Percentiles rank a stretch among this genome's conserved stretches.
Evolutionary conservation across 345 rosid species (phyloP).

Genomic region (Aquilaria malaccensis): DNA sequence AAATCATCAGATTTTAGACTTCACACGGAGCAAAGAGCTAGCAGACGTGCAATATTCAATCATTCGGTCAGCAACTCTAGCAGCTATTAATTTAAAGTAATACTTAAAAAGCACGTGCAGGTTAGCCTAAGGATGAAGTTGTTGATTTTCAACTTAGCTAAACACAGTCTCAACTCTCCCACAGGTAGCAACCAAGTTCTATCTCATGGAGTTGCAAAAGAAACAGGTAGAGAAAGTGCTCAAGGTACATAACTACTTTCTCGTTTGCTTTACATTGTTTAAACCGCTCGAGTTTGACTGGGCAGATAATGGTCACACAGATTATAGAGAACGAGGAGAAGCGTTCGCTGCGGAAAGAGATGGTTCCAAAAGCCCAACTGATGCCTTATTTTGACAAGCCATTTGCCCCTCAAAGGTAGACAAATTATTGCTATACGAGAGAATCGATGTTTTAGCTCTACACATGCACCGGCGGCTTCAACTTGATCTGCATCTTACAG

Average conservation of each 20-base stretch:
- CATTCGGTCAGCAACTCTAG: constrained; percentile 40
- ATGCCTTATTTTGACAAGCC: constrained; percentile 84
- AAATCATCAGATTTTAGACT: constrained; percentile 63
- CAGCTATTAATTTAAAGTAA: neutral
- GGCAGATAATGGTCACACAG: constrained; percentile 19
- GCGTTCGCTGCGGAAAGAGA: constrained; percentile 62
- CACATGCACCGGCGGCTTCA: constrained; percentile 5
- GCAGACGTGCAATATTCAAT: constrained; percentile 79
- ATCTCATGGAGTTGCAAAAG: constrained; percentile 42
- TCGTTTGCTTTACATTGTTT: neutral
- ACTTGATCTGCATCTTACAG: constrained; percentile 15
- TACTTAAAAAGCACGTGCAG: no score
- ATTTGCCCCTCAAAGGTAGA: constrained; percentile 68
- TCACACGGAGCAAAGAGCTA: constrained; percentile 75
- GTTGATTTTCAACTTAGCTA: neutral
- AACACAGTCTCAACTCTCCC: neutral
- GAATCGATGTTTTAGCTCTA: neutral
- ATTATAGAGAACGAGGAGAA: constrained; percentile 75
- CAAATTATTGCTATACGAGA: neutral
- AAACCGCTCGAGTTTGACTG: neutral
- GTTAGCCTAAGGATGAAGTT: no score
- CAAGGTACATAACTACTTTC: constrained; percentile 31
- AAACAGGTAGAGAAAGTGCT: constrained; percentile 55
- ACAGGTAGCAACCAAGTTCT: constrained; percentile 74
- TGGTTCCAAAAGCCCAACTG: constrained; percentile 81